These are phyloP conservation scores for Phytomonas francai DNA, from an alignment of 208 protist genomes.

Conservation along the genomic window DNA sequence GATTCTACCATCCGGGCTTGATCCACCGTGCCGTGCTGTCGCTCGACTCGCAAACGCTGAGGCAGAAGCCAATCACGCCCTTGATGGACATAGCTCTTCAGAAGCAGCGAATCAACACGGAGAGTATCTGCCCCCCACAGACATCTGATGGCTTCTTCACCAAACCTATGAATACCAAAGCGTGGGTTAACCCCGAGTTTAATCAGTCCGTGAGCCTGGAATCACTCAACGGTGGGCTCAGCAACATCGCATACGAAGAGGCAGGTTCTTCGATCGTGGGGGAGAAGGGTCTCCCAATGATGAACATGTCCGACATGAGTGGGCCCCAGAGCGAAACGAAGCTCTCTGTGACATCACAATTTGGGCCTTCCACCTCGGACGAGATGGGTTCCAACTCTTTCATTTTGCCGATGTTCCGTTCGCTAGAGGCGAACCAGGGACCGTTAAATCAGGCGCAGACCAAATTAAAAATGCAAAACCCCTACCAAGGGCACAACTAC, in stretches of 20 bases:
- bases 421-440: background rate
- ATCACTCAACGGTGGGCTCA: background rate
- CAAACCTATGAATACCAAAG: background rate
- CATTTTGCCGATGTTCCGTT: background rate
- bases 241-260: background rate
- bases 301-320: no score
- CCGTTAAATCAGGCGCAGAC: background rate
- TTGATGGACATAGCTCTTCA: slow-evolving; percentile 29
- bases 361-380: no score
- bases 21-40: slow-evolving; percentile 34
- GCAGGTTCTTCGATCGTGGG: no score
- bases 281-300: no score
- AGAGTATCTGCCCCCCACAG: background rate
- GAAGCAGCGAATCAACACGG: background rate
- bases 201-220: background rate
- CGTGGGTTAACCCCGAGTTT: background rate
- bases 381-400: background rate
- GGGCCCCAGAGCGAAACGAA: no score
- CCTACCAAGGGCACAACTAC: no score
- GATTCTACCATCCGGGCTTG: slow-evolving; percentile 41
- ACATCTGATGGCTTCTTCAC: background rate
- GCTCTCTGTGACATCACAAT: no score
- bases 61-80: slow-evolving; percentile 29
- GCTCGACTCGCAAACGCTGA: slow-evolving; percentile 17
- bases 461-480: no score